Base-by-base conservation (phyloP, 2,329 filamentous ascomycete genomes). In the Beauveria brongniartii region DNA sequence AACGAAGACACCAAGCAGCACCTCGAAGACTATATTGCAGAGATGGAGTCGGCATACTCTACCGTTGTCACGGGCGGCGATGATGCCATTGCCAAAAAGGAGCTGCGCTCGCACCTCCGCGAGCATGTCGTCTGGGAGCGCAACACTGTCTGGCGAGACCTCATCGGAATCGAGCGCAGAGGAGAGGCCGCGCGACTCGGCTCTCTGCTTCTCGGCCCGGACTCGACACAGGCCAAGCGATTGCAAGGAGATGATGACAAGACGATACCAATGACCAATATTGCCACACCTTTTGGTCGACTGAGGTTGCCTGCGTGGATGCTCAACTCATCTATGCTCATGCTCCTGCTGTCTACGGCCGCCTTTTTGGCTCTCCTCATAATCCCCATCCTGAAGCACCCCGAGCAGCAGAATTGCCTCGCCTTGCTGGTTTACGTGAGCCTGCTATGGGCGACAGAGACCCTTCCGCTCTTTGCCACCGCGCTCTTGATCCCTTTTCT, bases 111-210 rank as follows among this genome's bases (percentile, higher is more conserved):
- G 34, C 92, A 99, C 70, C 82, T 99, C 28, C 82, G 94, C 61
- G 95, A 99, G 75, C 94, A 99, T 73, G 92, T 99, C 22, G 93
- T 97, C 0, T 99, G 94, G 95, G 95, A 99, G 73, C 85, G 94
- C 61, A 99, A 99, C 71, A 99, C 94, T 0, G 94, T 99, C 20
- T 99, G 94, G 94, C 82, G 95, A 75, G 94, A 99, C 69, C 94
- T 99, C 85, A 99, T 99, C 71, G 94, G 93, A 58, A 93, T 99
- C 67, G 95, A 99, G 77, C 84, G 94, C 24, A 92, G 96, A 71
- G 91, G 91, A 1, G 93, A 97, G 75, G 95, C 94, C 9, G 93
- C 93, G 9, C 94, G 93, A 67, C 82, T 99, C 65, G 94, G 94
- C 24, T 86, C 89, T 65, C 90, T 91, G 0, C 80, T 97, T 59